A percentile compares a stretch with the other conserved stretches of the same genome.
phyloP scores from a whole-genome alignment of 225 moss, liverwort and hornwort species.

The Marchantia polymorpha region DNA sequence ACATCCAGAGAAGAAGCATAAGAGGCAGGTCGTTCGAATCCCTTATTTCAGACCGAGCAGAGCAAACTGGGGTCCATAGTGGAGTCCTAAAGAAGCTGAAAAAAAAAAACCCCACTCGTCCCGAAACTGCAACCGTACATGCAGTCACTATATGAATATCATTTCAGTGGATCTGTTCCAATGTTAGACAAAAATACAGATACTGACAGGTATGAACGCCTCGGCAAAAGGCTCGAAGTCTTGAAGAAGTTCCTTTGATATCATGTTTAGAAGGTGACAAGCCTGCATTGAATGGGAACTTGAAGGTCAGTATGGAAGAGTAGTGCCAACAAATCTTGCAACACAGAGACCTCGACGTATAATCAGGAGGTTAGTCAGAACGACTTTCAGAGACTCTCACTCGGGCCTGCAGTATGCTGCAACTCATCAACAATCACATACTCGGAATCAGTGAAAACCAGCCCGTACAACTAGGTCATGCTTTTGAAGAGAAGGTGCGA shows the following conservation, averaged over 20 bases:
- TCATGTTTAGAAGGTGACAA: constrained; percentile 81
- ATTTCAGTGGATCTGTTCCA: too few species aligned
- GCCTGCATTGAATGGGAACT: constrained; percentile 42
- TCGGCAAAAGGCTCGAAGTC: constrained; percentile 91
- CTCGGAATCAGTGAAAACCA: not conserved
- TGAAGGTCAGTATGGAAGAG: not conserved
- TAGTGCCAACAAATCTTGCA: not conserved
- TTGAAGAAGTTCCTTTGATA: constrained; percentile 79
- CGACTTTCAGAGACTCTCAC: not conserved
- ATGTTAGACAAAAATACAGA: not conserved
- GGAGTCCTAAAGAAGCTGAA: not conserved
- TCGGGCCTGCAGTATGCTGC: not conserved
- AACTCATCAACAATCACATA: not conserved
- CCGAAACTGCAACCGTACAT: not conserved
- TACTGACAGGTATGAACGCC: constrained; percentile 83
- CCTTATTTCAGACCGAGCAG: too few species aligned
- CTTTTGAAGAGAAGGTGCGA: too few species aligned
- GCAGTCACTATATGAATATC: not conserved
- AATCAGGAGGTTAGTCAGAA: not conserved
- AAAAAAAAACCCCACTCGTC: not conserved
- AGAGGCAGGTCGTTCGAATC: not conserved
- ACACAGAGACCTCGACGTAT: not conserved
- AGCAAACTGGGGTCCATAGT: not conserved
- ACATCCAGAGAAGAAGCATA: not conserved
- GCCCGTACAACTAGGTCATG: not conserved